Percentiles rank a stretch among this genome's conserved stretches.
Conservation (phyloP, 176 grass and related monocot species). For the Secale cereale region DNA sequence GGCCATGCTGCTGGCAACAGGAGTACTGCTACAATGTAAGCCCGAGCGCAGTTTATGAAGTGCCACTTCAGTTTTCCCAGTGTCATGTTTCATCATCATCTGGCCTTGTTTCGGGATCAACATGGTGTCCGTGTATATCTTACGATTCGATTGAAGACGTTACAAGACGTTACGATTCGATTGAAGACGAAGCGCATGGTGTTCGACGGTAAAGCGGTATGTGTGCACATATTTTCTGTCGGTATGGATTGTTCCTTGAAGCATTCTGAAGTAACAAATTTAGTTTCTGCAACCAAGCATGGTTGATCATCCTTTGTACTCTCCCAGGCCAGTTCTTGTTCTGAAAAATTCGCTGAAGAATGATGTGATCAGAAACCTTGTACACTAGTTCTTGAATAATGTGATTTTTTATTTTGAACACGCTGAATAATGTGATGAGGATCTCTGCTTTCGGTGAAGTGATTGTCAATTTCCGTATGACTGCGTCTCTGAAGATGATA, state of each 20-base stretch:
- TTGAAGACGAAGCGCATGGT: neutral
- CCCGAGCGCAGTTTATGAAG: neutral
- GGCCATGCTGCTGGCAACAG: constrained; percentile 16
- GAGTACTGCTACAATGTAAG: constrained; percentile 42
- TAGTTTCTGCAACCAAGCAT: constrained; percentile 1
- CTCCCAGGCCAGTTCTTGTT: neutral
- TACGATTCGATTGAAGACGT: neutral
- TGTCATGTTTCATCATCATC: neutral
- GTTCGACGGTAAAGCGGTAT: neutral
- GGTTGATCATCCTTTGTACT: neutral
- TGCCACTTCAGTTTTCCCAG: neutral
- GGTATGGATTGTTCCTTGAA: neutral
- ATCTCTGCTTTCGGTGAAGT: neutral
- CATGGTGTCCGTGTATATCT: neutral
- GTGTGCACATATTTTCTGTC: neutral
- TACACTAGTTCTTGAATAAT: neutral
- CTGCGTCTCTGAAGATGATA: neutral
- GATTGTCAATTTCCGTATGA: neutral
- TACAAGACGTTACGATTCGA: neutral
- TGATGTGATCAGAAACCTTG: neutral
- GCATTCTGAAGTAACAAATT: neutral
- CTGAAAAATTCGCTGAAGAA: neutral
- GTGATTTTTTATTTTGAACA: neutral
- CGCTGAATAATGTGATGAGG: neutral
- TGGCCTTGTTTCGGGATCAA: neutral